phyloP scores from a whole-genome alignment of 352 stramenopile genomes.

The Elongisporangium senticosum region DNA sequence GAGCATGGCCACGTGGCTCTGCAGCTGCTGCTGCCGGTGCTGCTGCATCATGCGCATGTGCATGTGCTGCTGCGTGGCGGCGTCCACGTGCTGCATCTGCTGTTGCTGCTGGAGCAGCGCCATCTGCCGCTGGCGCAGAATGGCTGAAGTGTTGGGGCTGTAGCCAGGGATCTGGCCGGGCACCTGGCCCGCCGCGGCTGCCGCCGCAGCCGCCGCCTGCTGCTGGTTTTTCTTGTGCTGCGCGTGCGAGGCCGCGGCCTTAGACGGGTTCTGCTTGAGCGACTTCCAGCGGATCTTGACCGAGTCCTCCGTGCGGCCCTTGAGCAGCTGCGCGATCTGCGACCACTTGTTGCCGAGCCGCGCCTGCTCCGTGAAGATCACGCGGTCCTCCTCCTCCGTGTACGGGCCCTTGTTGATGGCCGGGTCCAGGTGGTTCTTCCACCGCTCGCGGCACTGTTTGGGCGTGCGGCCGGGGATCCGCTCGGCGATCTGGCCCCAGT shows the following conservation, averaged over 20 bases:
- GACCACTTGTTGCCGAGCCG: slow-evolving; percentile 95
- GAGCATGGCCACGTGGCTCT: slow-evolving; percentile 37
- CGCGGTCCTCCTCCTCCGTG: slow-evolving; percentile 91
- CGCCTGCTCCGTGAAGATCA: slow-evolving; percentile 89
- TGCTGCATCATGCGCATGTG: slow-evolving; percentile 61
- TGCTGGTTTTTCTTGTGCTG: slow-evolving; percentile 80
- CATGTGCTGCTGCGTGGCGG: slow-evolving; percentile 58
- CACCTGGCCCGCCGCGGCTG: slow-evolving; percentile 17
- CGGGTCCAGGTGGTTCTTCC: slow-evolving; percentile 87
- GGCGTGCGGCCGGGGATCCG: slow-evolving; percentile 90
- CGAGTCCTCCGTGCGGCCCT: slow-evolving; percentile 89
- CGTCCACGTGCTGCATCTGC: slow-evolving; percentile 57
- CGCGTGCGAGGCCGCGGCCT: slow-evolving; percentile 65
- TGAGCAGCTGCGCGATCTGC: slow-evolving; percentile 92
- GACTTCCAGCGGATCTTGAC: slow-evolving; percentile 93
- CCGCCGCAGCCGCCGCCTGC: slow-evolving; percentile 31
- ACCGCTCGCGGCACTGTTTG: slow-evolving; percentile 89
- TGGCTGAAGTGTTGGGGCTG: slow-evolving; percentile 39
- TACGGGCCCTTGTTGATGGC: slow-evolving; percentile 94
- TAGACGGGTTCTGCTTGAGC: slow-evolving; percentile 81
- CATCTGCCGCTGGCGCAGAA: slow-evolving; percentile 64
- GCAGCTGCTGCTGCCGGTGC: slow-evolving; percentile 56
- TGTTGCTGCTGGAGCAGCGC: slow-evolving; percentile 72
- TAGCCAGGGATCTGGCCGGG: slow-evolving; percentile 37
- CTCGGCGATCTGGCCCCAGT: slow-evolving; percentile 92